A percentile compares a stretch with the other conserved stretches of the same genome.
Evolutionary conservation across 129 eudicot genomes (phyloP).

Genomic region (Centaurea solstitialis): DNA sequence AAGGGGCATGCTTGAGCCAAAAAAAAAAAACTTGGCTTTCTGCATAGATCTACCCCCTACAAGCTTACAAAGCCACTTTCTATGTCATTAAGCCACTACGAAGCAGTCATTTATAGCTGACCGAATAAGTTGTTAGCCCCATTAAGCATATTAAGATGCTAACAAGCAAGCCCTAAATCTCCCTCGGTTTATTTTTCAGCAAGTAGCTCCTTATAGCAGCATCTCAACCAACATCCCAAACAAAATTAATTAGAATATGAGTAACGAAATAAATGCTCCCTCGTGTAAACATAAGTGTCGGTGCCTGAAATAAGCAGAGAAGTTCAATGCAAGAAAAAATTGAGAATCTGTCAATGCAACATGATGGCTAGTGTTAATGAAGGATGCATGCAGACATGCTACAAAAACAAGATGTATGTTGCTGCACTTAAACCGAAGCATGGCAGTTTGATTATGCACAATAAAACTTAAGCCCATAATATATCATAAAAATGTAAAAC

Average conservation of each 20-base stretch:
- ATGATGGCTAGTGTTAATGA: not conserved
- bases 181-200: not conserved
- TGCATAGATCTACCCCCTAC: too few relatives aligned
- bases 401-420: not conserved
- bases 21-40: too few relatives aligned
- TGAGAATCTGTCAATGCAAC: not conserved
- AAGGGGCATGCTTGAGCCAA: too few relatives aligned
- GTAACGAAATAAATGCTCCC: not conserved
- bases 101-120: too few relatives aligned
- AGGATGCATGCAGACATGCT: not conserved
- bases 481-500: constrained; percentile 19
- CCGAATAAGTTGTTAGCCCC: too few relatives aligned
- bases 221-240: not conserved
- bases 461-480: not conserved
- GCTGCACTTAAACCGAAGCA: constrained; percentile 8
- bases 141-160: too few relatives aligned
- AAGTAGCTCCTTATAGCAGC: not conserved
- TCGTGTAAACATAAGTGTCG: not conserved
- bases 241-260: not conserved
- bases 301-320: not conserved
- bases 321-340: not conserved
- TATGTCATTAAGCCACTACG: too few relatives aligned
- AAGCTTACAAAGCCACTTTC: too few relatives aligned
- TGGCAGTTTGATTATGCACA: not conserved
- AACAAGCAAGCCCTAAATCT: not conserved